Percentiles rank a stretch among this genome's conserved stretches.
These are phyloP conservation scores for Aechmea fasciata DNA, from an alignment of 176 grass and related monocot genomes.

Conservation along the genomic window DNA sequence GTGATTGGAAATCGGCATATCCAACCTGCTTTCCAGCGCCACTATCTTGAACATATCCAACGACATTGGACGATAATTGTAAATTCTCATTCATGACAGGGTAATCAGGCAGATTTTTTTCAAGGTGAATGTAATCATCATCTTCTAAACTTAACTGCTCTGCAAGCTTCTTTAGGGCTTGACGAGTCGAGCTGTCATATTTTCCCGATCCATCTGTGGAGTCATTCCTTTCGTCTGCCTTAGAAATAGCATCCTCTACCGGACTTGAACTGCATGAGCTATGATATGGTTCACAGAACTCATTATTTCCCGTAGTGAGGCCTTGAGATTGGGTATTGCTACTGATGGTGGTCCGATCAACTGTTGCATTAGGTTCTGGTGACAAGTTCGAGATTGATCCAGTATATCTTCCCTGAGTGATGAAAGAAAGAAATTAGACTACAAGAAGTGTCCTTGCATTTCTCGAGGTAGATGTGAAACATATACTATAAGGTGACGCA, in stretches of 20 bases:
- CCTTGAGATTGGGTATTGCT: slow-evolving; percentile 25
- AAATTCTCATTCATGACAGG: slow-evolving; percentile 15
- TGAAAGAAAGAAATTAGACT: slow-evolving; percentile 9
- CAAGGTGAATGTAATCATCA: slow-evolving; percentile 69
- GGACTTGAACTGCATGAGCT: slow-evolving; percentile 51
- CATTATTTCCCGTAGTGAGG: slow-evolving; percentile 30
- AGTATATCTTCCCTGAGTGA: slow-evolving; percentile 68
- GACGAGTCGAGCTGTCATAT: slow-evolving; percentile 9
- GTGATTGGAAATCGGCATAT: slow-evolving; percentile 14
- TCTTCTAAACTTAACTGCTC: slow-evolving; percentile 85
- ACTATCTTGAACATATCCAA: slow-evolving; percentile 14
- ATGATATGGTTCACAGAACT: slow-evolving; percentile 41
- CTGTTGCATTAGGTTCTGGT: slow-evolving; percentile 34
- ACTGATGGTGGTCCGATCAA: slow-evolving; percentile 26
- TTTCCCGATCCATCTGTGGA: slow-evolving; percentile 31
- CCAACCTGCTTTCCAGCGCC: slow-evolving; percentile 17
- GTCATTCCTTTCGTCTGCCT: slow-evolving; percentile 29
- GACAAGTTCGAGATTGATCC: slow-evolving; percentile 41
- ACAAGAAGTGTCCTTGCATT: not conserved
- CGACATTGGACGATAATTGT: slow-evolving; percentile 4
- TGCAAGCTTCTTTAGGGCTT: slow-evolving; percentile 64
- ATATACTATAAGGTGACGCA: too few relatives aligned
- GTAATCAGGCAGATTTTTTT: slow-evolving; percentile 21
- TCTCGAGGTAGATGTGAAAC: too few relatives aligned
- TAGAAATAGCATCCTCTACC: slow-evolving; percentile 68